Evolutionary conservation across 2,329 filamentous ascomycete genomes (phyloP).

Genomic region (Aspergillus persii): DNA sequence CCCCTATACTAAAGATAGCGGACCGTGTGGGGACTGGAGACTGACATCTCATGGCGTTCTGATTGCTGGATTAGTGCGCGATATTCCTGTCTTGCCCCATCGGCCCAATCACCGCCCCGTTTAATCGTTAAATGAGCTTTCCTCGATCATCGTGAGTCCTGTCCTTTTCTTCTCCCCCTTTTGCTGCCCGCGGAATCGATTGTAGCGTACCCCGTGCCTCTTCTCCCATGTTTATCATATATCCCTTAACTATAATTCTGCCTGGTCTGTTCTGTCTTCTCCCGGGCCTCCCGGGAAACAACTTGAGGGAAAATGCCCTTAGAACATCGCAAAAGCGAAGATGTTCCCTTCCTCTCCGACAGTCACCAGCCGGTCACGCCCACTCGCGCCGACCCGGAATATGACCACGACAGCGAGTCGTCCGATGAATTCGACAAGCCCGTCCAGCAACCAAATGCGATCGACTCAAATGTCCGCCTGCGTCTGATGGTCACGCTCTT

Average conservation of each 20-base stretch:
- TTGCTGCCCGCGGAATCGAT: background rate
- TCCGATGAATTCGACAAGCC: constrained; percentile 1
- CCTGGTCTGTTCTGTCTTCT: too few species aligned
- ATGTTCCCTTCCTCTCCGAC: constrained; percentile 32
- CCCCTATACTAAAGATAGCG: background rate
- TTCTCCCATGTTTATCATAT: too few species aligned
- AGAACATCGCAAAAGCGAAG: constrained; percentile 25
- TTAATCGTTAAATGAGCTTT: background rate
- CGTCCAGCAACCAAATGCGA: constrained; percentile 9
- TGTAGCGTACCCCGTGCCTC: too few species aligned
- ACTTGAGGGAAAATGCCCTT: constrained; percentile 17
- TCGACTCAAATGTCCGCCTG: constrained; percentile 28
- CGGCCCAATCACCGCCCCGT: background rate
- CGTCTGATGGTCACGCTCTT: constrained; percentile 44
- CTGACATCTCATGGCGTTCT: background rate
- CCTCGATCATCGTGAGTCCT: too few species aligned
- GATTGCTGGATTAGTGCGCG: too few species aligned
- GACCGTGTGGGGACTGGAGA: background rate
- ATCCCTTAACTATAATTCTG: too few species aligned
- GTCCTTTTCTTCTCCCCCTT: background rate
- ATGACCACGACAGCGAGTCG: background rate
- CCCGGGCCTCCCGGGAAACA: too few species aligned
- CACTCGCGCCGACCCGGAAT: background rate
- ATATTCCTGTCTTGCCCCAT: background rate
- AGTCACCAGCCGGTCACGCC: background rate